Base-by-base conservation (phyloP, 2,329 filamentous ascomycete species). In the Colletotrichum sp. region DNA sequence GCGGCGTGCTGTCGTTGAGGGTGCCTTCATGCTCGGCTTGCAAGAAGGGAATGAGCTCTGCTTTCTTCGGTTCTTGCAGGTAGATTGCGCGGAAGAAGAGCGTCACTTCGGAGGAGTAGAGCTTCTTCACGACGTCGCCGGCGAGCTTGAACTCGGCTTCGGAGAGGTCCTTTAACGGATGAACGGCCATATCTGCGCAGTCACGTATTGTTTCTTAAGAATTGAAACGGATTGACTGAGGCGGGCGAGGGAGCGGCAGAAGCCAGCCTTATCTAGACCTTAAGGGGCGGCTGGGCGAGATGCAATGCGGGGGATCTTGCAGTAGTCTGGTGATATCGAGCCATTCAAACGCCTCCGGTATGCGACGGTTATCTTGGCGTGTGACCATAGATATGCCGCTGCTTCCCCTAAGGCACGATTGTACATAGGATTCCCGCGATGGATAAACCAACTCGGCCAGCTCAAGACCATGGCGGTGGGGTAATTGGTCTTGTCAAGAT, bases 31-130 rank as follows among this genome's bases (percentile, higher is more conserved):
- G 89, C 80, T 94, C 92, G 5, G 90, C 91, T 65, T 92, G 90
- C 26, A 94, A 86, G 79, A 92, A 94, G 2, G 88, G 88, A 8
- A 92, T 81, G 9, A 93, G 87, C 49, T 91, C 87, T 49, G 85
- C 85, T 83, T 93, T 94, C 32, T 87, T 85, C 2, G 92, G 92
- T 78, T 94, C 92, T 57, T 92, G 86, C 8, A 93, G 85, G 64
- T 90, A 93, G 49, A 95, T 90, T 67, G 89, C 88, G 80, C 94
- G 93, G 86, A 86, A 87, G 76, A 81, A 84, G 28, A 86, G 76
- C 15, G 79, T 68, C 5, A 75, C 75, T 6, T 78, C 76, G 18
- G 79, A 3, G 18, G 75, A 78, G 21, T 83, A 78, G 10, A 78
- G 73, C 44, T 85, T 84, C 49, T 90, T 79, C 39, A 90, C 81